Base-by-base conservation (phyloP, 2,329 filamentous ascomycete species). In the Fusarium equiseti region DNA sequence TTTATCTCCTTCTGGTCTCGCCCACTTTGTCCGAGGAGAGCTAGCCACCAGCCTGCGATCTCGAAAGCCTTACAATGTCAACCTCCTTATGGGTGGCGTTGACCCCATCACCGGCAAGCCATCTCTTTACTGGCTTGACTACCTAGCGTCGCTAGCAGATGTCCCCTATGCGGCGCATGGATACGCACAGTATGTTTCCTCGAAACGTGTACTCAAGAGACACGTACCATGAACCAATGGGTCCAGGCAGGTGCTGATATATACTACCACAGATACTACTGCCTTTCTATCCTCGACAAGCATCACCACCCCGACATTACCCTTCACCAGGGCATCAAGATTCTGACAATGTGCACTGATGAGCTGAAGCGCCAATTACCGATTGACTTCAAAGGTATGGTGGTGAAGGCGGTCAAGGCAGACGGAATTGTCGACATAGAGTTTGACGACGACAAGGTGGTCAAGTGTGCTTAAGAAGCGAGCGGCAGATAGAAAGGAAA, bases 341-440 rank as follows among this genome's bases (percentile, higher is more conserved):
- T 99, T 70, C 85, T 99, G 77, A 91, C 89, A 76, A 92, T 98
- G 91, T 99, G 96, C 85, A 96, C 93, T 74, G 95, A 98, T 81
- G 96, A 99, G 86, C 85, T 99, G 79, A 97, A 98, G 89, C 90
- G 96, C 81, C 90, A 97, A 83, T 89, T 99, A 86, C 96, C 96
- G 65, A 95, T 99, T 79, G 96, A 99, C 81, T 99, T 98, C 89
- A 99, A 99, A 88, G 96, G 96, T 42, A 93, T 97, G 90, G 78
- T 87, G 56, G 95, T 99, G 77, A 98, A 98, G 87, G 92, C 94
- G 38, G 90, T 99, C 77, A 97, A 94, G 68, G 97, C 97, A 84
- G 94, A 98, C 75, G 96, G 97, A 13, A 91, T 99, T 68, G 85
- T 89, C 75, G 93, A 96, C 76, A 88, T 97, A 76, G 89, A 93